Conservation (phyloP, 1,284 basidiomycete species). For the Prillingera fragicola region DNA sequence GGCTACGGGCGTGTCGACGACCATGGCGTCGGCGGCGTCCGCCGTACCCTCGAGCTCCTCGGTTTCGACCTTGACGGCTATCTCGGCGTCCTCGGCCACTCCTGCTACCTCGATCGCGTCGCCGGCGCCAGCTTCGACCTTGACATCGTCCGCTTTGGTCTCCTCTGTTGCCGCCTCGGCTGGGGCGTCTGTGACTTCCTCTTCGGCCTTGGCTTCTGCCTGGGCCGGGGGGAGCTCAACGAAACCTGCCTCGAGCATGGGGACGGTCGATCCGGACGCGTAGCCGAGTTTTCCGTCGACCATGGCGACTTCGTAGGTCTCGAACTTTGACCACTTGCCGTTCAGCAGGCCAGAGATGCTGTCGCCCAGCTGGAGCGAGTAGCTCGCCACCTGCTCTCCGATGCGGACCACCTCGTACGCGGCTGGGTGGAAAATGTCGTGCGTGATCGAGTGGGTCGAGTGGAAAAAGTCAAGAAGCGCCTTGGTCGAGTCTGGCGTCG, state of each 20-base stretch:
- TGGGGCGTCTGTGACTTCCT: slow-evolving; percentile 8
- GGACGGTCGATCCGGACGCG: slow-evolving; percentile 67
- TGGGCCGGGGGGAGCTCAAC: slow-evolving; percentile 53
- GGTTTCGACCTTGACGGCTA: slow-evolving; percentile 13
- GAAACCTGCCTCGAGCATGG: slow-evolving; percentile 55
- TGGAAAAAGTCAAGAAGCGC: slow-evolving; percentile 72
- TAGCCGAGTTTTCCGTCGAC: slow-evolving; percentile 77
- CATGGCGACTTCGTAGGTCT: slow-evolving; percentile 93
- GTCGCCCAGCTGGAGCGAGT: slow-evolving; percentile 91
- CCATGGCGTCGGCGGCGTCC: slow-evolving; percentile 7
- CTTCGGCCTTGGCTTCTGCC: slow-evolving; percentile 17
- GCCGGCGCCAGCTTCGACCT: neutral
- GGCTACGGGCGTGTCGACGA: slow-evolving; percentile 49
- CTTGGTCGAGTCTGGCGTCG: slow-evolving; percentile 60
- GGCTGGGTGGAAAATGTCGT: slow-evolving; percentile 77
- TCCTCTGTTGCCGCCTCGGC: slow-evolving; percentile 5
- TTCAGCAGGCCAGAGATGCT: slow-evolving; percentile 63
- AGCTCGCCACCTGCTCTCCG: slow-evolving; percentile 91
- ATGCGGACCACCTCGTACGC: slow-evolving; percentile 74
- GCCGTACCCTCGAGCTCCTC: slow-evolving; percentile 23
- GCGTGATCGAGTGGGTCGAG: slow-evolving; percentile 77
- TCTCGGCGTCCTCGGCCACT: slow-evolving; percentile 4
- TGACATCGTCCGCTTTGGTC: slow-evolving; percentile 4
- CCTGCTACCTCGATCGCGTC: neutral
- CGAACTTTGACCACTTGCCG: slow-evolving; percentile 83